These are phyloP conservation scores for Trichosporon ovoides DNA, from an alignment of 1,284 basidiomycete species.

Conservation along the genomic window DNA sequence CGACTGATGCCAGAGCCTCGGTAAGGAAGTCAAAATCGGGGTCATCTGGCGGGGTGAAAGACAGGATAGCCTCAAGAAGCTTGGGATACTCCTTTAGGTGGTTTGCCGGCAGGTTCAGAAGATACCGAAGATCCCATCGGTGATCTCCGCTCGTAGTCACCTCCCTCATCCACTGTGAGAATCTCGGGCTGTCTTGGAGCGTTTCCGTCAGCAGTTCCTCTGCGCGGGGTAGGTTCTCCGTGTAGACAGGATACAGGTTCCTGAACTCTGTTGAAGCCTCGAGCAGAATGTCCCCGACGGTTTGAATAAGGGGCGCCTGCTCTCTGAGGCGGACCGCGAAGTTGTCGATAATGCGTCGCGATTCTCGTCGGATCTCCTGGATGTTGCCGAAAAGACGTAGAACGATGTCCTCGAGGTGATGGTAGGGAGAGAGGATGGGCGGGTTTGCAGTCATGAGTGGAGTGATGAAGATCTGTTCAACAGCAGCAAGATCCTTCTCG, in stretches of 20 bases:
- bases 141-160: slow-evolving; percentile 63
- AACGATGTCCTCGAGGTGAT: slow-evolving; percentile 72
- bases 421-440: slow-evolving; percentile 60
- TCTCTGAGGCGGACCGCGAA: slow-evolving; percentile 84
- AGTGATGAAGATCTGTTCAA: slow-evolving; percentile 74
- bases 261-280: slow-evolving; percentile 84
- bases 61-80: slow-evolving; percentile 76
- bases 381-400: slow-evolving; percentile 84
- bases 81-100: slow-evolving; percentile 87
- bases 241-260: slow-evolving; percentile 75
- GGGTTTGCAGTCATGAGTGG: slow-evolving; percentile 67
- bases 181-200: slow-evolving; percentile 70
- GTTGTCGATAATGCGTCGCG: slow-evolving; percentile 71
- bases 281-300: slow-evolving; percentile 86
- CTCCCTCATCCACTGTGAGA: slow-evolving; percentile 79
- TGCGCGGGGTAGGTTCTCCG: slow-evolving; percentile 76
- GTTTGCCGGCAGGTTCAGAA: slow-evolving; percentile 77
- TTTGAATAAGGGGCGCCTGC: slow-evolving; percentile 73
- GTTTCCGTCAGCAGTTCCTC: slow-evolving; percentile 83
- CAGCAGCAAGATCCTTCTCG: slow-evolving; percentile 75
- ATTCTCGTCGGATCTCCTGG: slow-evolving; percentile 73
- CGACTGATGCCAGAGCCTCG: slow-evolving; percentile 70
- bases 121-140: slow-evolving; percentile 78
- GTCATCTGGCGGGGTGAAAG: slow-evolving; percentile 69
- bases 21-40: slow-evolving; percentile 71